Conservation (phyloP, 805 yeast species). For the Ogataea pini region DNA sequence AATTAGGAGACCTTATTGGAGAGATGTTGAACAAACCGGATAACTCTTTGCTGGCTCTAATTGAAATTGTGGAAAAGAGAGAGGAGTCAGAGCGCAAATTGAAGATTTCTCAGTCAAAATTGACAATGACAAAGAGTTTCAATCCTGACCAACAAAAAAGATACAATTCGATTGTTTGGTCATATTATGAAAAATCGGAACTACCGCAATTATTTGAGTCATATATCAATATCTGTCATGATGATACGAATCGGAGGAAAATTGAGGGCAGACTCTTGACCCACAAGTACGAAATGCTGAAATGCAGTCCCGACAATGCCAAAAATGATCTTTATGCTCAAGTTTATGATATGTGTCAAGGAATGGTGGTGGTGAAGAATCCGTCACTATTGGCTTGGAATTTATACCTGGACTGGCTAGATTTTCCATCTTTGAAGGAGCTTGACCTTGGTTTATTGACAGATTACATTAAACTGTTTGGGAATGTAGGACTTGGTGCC, state of each 20-base stretch:
- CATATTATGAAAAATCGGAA: conserved; percentile 49
- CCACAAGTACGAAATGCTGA: conserved; percentile 55
- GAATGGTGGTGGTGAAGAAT: conserved; percentile 69
- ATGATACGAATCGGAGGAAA: conserved; percentile 58
- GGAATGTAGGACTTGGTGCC: conserved; percentile 53
- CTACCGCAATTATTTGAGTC: conserved; percentile 55
- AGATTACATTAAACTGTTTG: conserved; percentile 58
- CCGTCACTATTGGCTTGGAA: conserved; percentile 70
- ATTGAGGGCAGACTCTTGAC: conserved; percentile 62
- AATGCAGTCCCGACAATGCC: conserved; percentile 46
- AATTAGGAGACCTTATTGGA: conserved; percentile 54
- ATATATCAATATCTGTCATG: conserved; percentile 55
- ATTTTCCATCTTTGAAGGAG: conserved; percentile 49
- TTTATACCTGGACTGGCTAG: conserved; percentile 70
- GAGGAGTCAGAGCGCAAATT: conserved; percentile 46
- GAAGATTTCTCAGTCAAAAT: conserved; percentile 46
- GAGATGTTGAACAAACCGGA: conserved; percentile 47
- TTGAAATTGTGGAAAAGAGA: conserved; percentile 39
- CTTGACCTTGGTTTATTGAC: conserved; percentile 49
- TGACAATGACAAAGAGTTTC: conserved; percentile 47
- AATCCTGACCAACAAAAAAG: conserved; percentile 41
- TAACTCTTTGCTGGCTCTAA: conserved; percentile 45
- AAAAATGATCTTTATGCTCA: conserved; percentile 43
- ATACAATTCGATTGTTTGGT: conserved; percentile 45
- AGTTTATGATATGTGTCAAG: conserved; percentile 60